phyloP scores from a whole-genome alignment of 352 stramenopile genomes.

The Sclerospora graminicola region DNA sequence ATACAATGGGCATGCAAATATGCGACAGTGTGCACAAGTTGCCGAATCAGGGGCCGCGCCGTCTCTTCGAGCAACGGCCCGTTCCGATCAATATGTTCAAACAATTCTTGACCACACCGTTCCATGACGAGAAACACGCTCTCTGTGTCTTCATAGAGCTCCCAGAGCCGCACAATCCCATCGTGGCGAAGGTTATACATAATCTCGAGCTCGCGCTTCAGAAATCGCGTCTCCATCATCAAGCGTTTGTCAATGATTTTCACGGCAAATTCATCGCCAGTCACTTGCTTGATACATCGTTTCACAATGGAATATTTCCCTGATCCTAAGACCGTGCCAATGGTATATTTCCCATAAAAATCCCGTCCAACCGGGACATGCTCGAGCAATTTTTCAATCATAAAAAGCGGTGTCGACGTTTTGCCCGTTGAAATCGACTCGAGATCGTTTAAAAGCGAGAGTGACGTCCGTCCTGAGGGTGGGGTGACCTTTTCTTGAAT shows the following conservation, averaged over 20 bases:
- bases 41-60: conserved; percentile 55
- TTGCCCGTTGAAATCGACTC: conserved; percentile 32
- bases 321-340: conserved; percentile 49
- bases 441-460: conserved; percentile 53
- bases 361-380: conserved; percentile 46
- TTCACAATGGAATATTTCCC: conserved; percentile 80
- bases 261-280: conserved; percentile 35
- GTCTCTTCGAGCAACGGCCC: conserved; percentile 57
- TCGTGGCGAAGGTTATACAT: conserved; percentile 68
- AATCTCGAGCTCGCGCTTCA: conserved; percentile 83
- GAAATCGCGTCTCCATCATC: conserved; percentile 71
- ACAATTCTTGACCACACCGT: conserved; percentile 68
- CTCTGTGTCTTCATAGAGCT: conserved; percentile 66
- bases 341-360: conserved; percentile 44
- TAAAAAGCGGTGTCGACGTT: conserved; percentile 48
- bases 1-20: conserved; percentile 81
- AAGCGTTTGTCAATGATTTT: conserved; percentile 83
- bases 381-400: conserved; percentile 49
- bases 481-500: conserved; percentile 59
- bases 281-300: conserved; percentile 29
- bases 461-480: conserved; percentile 34
- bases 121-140: conserved; percentile 79
- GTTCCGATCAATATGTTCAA: conserved; percentile 71
- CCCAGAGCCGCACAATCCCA: conserved; percentile 66
- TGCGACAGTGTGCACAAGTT: conserved; percentile 65